Evolutionary conservation across 495 filamentous ascomycete species (phyloP).

Genomic region (Xylaria castorea): DNA sequence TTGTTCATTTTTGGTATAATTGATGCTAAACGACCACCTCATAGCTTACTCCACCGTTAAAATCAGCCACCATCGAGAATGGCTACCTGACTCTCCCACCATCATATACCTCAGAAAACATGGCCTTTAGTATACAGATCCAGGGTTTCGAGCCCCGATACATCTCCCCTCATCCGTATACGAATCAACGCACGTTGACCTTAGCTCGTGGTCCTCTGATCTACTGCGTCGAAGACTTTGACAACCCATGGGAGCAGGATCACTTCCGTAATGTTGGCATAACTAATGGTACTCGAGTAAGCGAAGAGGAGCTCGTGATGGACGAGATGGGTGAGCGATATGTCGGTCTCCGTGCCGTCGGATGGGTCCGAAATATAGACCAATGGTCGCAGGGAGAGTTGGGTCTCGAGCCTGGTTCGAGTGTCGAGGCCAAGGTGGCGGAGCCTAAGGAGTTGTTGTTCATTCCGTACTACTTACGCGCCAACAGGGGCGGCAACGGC

Average conservation of each 20-base stretch:
- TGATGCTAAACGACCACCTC: slow-evolving; percentile 27
- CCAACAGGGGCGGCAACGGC: slow-evolving; percentile 59
- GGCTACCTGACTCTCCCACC: slow-evolving; percentile 57
- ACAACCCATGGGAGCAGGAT: slow-evolving; percentile 63
- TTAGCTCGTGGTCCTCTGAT: slow-evolving; percentile 62
- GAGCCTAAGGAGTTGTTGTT: slow-evolving; percentile 48
- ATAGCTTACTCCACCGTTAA: slow-evolving; percentile 35
- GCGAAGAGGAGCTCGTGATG: slow-evolving; percentile 42
- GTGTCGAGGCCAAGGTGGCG: slow-evolving; percentile 29
- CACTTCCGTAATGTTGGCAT: slow-evolving; percentile 62
- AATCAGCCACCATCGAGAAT: slow-evolving; percentile 47
- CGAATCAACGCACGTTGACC: slow-evolving; percentile 56
- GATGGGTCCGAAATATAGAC: slow-evolving; percentile 38
- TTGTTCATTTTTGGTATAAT: neutral
- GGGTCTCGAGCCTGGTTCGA: slow-evolving; percentile 40
- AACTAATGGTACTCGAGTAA: slow-evolving; percentile 41
- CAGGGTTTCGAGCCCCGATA: slow-evolving; percentile 52
- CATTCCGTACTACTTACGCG: slow-evolving; percentile 59
- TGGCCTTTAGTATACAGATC: slow-evolving; percentile 41
- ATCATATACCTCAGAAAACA: slow-evolving; percentile 42
- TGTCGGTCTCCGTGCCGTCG: slow-evolving; percentile 40
- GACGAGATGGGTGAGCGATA: slow-evolving; percentile 43
- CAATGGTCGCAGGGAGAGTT: slow-evolving; percentile 33
- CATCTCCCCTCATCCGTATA: slow-evolving; percentile 58
- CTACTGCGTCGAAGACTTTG: slow-evolving; percentile 64